These are phyloP conservation scores for Diversispora eburnea DNA, from an alignment of 192 early-diverging fungal genomes.

Conservation along the genomic window DNA sequence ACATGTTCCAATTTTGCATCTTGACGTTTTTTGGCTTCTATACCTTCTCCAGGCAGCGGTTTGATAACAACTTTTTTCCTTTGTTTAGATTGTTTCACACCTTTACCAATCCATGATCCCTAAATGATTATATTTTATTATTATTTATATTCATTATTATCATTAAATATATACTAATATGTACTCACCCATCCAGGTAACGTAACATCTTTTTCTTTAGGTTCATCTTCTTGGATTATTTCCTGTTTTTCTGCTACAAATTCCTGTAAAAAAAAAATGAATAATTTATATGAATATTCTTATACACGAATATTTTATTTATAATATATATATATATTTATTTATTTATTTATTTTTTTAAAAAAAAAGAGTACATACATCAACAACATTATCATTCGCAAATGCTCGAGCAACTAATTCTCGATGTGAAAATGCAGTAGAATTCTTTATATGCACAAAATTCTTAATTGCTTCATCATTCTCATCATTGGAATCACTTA, in stretches of 20 bases:
- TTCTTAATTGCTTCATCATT: conserved; percentile 37
- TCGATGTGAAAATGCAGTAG: conserved; percentile 61
- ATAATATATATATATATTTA: not conserved
- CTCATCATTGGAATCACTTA: conserved; percentile 31
- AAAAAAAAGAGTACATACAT: conserved; percentile 25
- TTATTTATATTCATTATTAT: not conserved
- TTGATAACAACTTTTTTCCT: conserved; percentile 47
- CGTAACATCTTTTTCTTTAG: conserved; percentile 76
- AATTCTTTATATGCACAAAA: conserved; percentile 57
- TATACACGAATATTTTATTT: not conserved
- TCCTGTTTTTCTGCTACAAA: conserved; percentile 85
- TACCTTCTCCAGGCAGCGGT: conserved; percentile 54
- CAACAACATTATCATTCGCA: conserved; percentile 87
- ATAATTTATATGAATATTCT: not conserved
- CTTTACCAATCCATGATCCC: conserved; percentile 76
- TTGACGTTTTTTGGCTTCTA: conserved; percentile 62
- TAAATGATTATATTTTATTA: conserved; percentile 19
- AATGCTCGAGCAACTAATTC: conserved; percentile 92
- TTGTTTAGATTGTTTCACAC: conserved; percentile 43
- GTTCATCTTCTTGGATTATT: conserved; percentile 66
- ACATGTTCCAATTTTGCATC: conserved; percentile 77
- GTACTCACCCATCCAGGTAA: conserved; percentile 83
- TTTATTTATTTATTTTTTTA: too few species aligned
- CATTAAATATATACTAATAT: not conserved
- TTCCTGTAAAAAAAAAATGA: conserved; percentile 42